phyloP scores from a whole-genome alignment of 495 filamentous ascomycete species.

The Penicillium cosmopolitanum region DNA sequence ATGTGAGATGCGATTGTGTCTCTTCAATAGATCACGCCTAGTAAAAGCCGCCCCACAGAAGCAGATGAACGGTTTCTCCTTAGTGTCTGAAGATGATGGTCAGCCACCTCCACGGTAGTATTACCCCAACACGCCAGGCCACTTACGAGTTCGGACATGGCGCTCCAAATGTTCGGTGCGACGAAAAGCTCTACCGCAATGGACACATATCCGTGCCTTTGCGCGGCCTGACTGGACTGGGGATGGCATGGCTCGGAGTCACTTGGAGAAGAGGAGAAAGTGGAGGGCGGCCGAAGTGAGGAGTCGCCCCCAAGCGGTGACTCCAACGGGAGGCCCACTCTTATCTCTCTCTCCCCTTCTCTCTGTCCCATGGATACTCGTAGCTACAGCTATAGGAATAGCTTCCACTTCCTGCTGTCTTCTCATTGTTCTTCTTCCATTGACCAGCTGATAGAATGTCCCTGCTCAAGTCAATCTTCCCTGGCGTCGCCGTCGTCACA shows the following conservation, averaged over 20 bases:
- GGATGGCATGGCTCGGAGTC: conserved; percentile 39
- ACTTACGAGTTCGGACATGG: conserved; percentile 58
- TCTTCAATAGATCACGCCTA: conserved; percentile 56
- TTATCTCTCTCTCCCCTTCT: background rate
- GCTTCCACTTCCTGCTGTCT: no score
- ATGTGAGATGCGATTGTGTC: conserved; percentile 52
- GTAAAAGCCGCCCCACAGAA: conserved; percentile 59
- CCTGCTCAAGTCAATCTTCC: conserved; percentile 21
- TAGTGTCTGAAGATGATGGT: conserved; percentile 46
- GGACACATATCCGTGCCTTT: conserved; percentile 43
- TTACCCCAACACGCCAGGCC: conserved; percentile 28
- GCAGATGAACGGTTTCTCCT: conserved; percentile 58
- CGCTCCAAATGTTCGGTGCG: conserved; percentile 56
- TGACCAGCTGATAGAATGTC: background rate
- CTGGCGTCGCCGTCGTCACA: conserved; percentile 37
- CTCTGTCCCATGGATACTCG: no score
- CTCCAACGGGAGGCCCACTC: conserved; percentile 20
- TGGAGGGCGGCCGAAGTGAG: conserved; percentile 14
- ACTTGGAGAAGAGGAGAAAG: conserved; percentile 30
- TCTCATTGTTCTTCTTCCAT: background rate
- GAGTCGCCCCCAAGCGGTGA: conserved; percentile 25
- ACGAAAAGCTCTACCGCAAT: conserved; percentile 47
- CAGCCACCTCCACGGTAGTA: conserved; percentile 15
- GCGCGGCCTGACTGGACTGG: conserved; percentile 38
- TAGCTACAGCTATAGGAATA: no score